phyloP scores from a whole-genome alignment of 257 asterid species.

The Jacaranda copaia region DNA sequence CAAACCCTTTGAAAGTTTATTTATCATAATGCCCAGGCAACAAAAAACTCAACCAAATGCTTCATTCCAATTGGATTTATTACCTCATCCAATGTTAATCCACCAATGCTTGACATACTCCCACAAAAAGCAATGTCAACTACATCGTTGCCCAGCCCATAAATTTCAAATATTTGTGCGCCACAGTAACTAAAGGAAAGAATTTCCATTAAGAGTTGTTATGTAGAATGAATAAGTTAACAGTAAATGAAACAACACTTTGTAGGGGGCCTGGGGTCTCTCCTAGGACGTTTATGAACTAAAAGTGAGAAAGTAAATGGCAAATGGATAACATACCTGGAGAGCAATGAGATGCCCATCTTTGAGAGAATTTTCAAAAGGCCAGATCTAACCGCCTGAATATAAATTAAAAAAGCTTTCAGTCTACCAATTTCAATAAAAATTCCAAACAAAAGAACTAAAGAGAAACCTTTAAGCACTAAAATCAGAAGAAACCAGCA shows the following conservation, averaged over 20 bases:
- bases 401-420: slow-evolving; percentile 27
- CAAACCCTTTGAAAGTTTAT: background rate
- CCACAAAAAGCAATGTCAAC: slow-evolving; percentile 89
- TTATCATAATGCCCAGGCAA: slow-evolving; percentile 8
- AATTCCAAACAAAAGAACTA: background rate
- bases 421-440: slow-evolving; percentile 32
- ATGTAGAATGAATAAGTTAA: slow-evolving; percentile 23
- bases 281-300: slow-evolving; percentile 18
- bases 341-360: slow-evolving; percentile 98
- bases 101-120: slow-evolving; percentile 91
- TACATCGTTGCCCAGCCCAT: slow-evolving; percentile 90
- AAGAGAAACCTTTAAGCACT: slow-evolving; percentile 13
- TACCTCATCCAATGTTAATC: slow-evolving; percentile 98
- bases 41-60: slow-evolving; percentile 33
- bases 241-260: slow-evolving; percentile 23
- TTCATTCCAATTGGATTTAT: slow-evolving; percentile 24
- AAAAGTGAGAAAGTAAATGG: slow-evolving; percentile 30
- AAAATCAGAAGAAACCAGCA: slow-evolving; percentile 12
- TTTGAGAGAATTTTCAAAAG: slow-evolving; percentile 94
- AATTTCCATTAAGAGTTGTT: slow-evolving; percentile 40
- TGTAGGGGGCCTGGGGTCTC: slow-evolving; percentile 14
- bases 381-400: slow-evolving; percentile 89
- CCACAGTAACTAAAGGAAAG: slow-evolving; percentile 84
- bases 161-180: slow-evolving; percentile 97
- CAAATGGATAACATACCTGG: slow-evolving; percentile 64